A percentile compares a stretch with the other conserved stretches of the same genome.
Evolutionary conservation across 495 filamentous ascomycete species (phyloP).

Genomic region (Penicillium canescens): DNA sequence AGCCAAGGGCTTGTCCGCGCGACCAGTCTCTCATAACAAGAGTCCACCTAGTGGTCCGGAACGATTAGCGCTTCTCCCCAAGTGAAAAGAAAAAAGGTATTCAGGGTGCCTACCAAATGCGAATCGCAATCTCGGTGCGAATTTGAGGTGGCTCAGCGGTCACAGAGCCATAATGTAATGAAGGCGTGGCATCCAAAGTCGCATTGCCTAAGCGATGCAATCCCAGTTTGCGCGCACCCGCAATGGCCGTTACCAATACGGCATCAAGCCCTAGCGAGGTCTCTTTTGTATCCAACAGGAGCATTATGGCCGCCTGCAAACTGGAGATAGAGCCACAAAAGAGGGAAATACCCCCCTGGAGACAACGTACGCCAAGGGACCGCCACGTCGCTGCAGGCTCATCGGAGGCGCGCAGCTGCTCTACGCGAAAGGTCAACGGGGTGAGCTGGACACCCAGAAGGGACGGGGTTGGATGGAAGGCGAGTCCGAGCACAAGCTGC

Average conservation of each 20-base stretch:
- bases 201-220: constrained; percentile 28
- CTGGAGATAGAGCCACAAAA: constrained; percentile 32
- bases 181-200: not conserved
- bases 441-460: not conserved
- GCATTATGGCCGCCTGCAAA: constrained; percentile 32
- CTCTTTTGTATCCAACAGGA: constrained; percentile 29
- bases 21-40: constrained; percentile 28
- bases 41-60: constrained; percentile 20
- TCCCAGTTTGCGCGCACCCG: constrained; percentile 28
- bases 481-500: constrained; percentile 16
- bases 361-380: constrained; percentile 27
- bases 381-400: constrained; percentile 17
- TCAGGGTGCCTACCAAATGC: constrained; percentile 12
- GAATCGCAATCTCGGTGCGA: constrained; percentile 16
- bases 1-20: constrained; percentile 23
- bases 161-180: not conserved
- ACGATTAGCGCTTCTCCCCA: too few species aligned
- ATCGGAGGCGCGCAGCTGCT: constrained; percentile 7
- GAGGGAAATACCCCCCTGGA: constrained; percentile 19
- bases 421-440: constrained; percentile 2
- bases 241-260: constrained; percentile 29
- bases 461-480: constrained; percentile 8
- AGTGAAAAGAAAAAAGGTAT: not conserved
- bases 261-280: constrained; percentile 21
- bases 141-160: constrained; percentile 1